These are phyloP conservation scores for Globisporangium perplexum DNA, from an alignment of 352 stramenopile genomes.

Conservation along the genomic window DNA sequence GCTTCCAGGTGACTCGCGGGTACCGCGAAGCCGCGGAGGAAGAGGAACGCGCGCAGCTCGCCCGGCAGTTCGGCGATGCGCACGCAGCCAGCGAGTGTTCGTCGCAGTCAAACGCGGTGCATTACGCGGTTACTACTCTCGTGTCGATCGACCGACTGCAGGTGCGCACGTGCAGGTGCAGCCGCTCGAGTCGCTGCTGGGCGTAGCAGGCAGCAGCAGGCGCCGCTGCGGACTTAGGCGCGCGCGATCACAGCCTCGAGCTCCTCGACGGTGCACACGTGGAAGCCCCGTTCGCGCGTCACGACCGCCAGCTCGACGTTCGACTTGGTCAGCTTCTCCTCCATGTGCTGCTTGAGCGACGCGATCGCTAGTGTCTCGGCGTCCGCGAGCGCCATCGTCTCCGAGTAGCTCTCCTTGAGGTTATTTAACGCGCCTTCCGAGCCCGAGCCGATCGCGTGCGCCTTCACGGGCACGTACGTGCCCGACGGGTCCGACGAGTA, in stretches of 20 bases:
- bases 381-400: conserved; percentile 94
- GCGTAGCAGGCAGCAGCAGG: not conserved
- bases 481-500: conserved; percentile 97
- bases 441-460: conserved; percentile 97
- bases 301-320: conserved; percentile 98
- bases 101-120: no score
- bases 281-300: conserved; percentile 93
- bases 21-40: no score
- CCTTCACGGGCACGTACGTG: conserved; percentile 98
- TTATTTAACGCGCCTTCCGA: conserved; percentile 97
- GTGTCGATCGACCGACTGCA: no score
- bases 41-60: no score
- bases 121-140: not conserved
- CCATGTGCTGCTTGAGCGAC: conserved; percentile 99
- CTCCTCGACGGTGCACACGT: conserved; percentile 92
- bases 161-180: not conserved
- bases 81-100: no score
- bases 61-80: no score
- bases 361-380: conserved; percentile 95
- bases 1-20: no score
- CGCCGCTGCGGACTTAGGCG: conserved; percentile 33
- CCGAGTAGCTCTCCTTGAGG: conserved; percentile 97
- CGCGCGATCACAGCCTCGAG: conserved; percentile 89
- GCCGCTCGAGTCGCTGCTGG: not conserved
- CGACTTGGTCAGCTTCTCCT: conserved; percentile 97